These are phyloP conservation scores for Taphrina wiesneri DNA, from an alignment of 1,139 yeast genomes.

Conservation along the genomic window DNA sequence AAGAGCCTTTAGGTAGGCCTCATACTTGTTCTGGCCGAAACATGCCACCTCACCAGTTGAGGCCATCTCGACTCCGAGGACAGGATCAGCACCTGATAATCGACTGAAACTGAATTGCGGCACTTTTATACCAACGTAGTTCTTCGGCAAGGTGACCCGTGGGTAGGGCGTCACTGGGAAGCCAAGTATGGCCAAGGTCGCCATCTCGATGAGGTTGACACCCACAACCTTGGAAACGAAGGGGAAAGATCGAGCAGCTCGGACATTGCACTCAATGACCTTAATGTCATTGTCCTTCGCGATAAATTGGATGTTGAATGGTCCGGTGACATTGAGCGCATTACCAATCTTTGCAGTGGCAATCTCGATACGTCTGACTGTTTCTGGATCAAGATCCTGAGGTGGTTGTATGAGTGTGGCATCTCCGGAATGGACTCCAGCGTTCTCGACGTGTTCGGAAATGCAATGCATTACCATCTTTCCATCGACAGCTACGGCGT, in stretches of 20 bases:
- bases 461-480: conserved; percentile 95
- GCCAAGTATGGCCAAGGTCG: conserved; percentile 94
- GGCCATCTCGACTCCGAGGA: conserved; percentile 98
- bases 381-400: conserved; percentile 89
- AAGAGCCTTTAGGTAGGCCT: conserved; percentile 92
- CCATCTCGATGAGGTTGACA: conserved; percentile 94
- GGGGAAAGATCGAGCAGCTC: conserved; percentile 99
- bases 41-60: conserved; percentile 99
- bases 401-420: conserved; percentile 98
- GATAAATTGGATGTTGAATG: conserved; percentile 94
- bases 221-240: conserved; percentile 97
- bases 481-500: conserved; percentile 96
- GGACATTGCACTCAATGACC: conserved; percentile 97
- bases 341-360: conserved; percentile 96
- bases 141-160: conserved; percentile 69
- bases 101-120: conserved; percentile 98
- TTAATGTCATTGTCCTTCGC: conserved; percentile 89
- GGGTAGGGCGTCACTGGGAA: conserved; percentile 87
- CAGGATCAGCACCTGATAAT: conserved; percentile 97
- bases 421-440: conserved; percentile 99
- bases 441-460: conserved; percentile 97
- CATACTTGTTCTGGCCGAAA: conserved; percentile 93
- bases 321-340: conserved; percentile 96
- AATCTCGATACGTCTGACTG: conserved; percentile 84
- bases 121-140: conserved; percentile 95